These are phyloP conservation scores for Pneumocystis carinii DNA, from an alignment of 1,139 yeast genomes.

Conservation along the genomic window DNA sequence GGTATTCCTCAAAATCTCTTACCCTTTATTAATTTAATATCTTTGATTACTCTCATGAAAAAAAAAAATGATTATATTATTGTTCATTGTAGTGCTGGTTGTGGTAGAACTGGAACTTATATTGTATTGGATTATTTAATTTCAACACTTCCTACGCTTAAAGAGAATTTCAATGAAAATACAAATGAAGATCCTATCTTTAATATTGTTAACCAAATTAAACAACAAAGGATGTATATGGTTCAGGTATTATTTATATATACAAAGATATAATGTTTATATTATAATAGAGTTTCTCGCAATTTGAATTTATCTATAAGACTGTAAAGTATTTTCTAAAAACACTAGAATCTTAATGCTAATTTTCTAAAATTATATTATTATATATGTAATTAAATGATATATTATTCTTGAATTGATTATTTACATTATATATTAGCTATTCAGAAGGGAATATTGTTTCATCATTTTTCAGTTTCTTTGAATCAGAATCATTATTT, in stretches of 20 bases:
- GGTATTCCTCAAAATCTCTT: slow-evolving; percentile 45
- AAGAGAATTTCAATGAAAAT: neutral
- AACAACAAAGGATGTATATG: slow-evolving; percentile 49
- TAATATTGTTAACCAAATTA: slow-evolving; percentile 31
- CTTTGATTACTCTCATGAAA: slow-evolving; percentile 23
- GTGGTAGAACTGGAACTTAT: slow-evolving; percentile 83
- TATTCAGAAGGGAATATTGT: neutral
- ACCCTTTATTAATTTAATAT: slow-evolving; percentile 32
- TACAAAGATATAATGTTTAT: slow-evolving; percentile 2
- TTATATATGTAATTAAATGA: neutral
- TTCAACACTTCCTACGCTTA: slow-evolving; percentile 3
- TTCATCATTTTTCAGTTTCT: neutral
- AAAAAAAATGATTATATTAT: slow-evolving; percentile 29
- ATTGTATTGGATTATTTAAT: slow-evolving; percentile 12
- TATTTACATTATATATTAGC: neutral
- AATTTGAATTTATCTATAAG: neutral
- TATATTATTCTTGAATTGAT: neutral
- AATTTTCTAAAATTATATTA: neutral
- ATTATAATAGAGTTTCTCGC: neutral
- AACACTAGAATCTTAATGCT: neutral
- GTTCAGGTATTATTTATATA: slow-evolving; percentile 30
- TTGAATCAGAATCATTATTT: neutral
- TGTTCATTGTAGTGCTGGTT: slow-evolving; percentile 83
- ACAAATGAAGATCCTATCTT: slow-evolving; percentile 21
- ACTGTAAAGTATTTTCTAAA: neutral